Base-by-base conservation (phyloP, 345 rosid species). In the Alliaria petiolata region DNA sequence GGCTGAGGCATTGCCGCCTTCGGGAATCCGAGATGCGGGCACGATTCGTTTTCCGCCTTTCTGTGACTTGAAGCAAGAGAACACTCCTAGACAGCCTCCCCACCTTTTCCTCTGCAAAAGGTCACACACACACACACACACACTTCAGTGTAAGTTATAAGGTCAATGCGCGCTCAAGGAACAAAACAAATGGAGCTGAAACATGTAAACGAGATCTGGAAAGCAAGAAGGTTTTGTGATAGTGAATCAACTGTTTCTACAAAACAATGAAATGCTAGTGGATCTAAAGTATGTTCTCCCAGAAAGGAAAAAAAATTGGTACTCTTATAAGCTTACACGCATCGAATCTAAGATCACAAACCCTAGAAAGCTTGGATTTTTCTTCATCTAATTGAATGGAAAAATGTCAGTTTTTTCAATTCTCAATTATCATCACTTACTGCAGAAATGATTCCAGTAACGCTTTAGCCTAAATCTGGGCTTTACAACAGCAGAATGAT, bases 21-120 rank as follows among this genome's bases (percentile, higher is more conserved):
- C 99, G 0, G 89, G 95, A 69, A 84, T 82, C 33, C 99, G 95
- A 78, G 93, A 81, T 4, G 97, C 90, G 0, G 99, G 97, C 15
- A 86, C 96, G 20, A 95, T 91, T 3, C 99, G 86, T 75, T 85
- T 95, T 53, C 99, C 95, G 7, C 97, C 91, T 82, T 91, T 91
- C 42, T 91, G 91, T 8, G 85, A 47, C 72, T 87, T 81, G 67
- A 95, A 91, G 78, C 97, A 95, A 22, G 97, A 81, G 31, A 95
- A 83, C 36, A 90, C 87, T 46, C 89, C 87, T 82, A 80, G 85
- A 78, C 97, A 95, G 16, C 95, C 93, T 70, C 90, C 95, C 97
- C 99, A 95, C 80, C 96, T 83, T 83, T 91, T 95, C 76, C 86
- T 81, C 95, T 95, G 86, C 58, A 31, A 40, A 55, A 45, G 44